phyloP scores from a whole-genome alignment of 1,139 yeast species.

The Hanseniaspora uvarum region DNA sequence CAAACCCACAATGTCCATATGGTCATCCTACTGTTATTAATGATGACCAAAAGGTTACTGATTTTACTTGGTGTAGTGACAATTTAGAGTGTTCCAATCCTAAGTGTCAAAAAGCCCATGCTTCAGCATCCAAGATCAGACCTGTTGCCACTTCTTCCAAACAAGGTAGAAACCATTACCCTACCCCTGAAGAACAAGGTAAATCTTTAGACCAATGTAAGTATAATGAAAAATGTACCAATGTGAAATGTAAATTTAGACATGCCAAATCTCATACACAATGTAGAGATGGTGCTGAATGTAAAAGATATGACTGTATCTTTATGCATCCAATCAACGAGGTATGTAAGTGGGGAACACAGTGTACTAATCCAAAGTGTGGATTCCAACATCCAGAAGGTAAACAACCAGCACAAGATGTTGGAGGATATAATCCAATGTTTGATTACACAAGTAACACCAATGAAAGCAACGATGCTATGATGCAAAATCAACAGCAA shows the following conservation, averaged over 20 bases:
- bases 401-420: constrained; percentile 31
- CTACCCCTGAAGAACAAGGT: constrained; percentile 32
- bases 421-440: background rate
- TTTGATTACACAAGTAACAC: background rate
- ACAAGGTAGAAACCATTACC: constrained; percentile 22
- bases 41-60: constrained; percentile 56
- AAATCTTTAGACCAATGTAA: constrained; percentile 70
- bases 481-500: constrained; percentile 9
- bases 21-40: constrained; percentile 89
- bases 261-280: constrained; percentile 65
- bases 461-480: background rate
- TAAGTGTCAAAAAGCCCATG: constrained; percentile 64
- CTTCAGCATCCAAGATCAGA: constrained; percentile 46
- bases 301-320: constrained; percentile 69
- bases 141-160: constrained; percentile 26
- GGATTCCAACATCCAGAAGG: constrained; percentile 72
- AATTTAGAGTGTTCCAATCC: constrained; percentile 55
- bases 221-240: constrained; percentile 65
- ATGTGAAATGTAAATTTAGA: constrained; percentile 67
- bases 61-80: constrained; percentile 65
- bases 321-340: constrained; percentile 73
- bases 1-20: constrained; percentile 70
- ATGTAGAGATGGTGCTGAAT: constrained; percentile 72
- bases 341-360: constrained; percentile 67
- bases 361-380: constrained; percentile 63